Conservation (phyloP, 345 rosid species). For the Lumnitzera racemosa region DNA sequence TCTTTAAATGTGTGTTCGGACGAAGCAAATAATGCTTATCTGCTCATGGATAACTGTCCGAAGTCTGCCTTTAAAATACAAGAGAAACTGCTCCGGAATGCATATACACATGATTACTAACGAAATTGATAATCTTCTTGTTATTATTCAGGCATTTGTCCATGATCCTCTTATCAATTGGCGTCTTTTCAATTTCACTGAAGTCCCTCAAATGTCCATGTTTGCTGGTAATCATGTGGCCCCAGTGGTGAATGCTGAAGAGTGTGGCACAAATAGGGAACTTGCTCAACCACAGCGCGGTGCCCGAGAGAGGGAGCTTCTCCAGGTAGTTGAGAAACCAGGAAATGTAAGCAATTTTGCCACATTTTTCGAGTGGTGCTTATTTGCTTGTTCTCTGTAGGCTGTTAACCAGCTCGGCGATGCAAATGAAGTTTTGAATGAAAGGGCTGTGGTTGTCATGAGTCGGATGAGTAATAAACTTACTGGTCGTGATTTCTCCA, state of each 20-base stretch:
- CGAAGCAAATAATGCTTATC: too few relatives aligned
- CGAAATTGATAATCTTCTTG: slow-evolving; percentile 8
- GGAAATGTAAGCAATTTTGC: not conserved
- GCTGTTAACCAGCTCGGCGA: slow-evolving; percentile 97
- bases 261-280: slow-evolving; percentile 49
- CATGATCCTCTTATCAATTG: slow-evolving; percentile 98
- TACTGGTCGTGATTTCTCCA: slow-evolving; percentile 87
- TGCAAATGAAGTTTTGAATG: slow-evolving; percentile 92
- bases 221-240: slow-evolving; percentile 44
- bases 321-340: slow-evolving; percentile 51
- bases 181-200: slow-evolving; percentile 97
- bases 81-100: not conserved
- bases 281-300: slow-evolving; percentile 89
- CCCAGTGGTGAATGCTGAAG: slow-evolving; percentile 56
- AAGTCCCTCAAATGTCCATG: slow-evolving; percentile 87
- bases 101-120: not conserved
- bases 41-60: too few relatives aligned
- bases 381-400: slow-evolving; percentile 23
- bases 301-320: slow-evolving; percentile 88
- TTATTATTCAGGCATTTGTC: slow-evolving; percentile 73
- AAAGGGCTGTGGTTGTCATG: slow-evolving; percentile 93
- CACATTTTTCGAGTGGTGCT: slow-evolving; percentile 6
- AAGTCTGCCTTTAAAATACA: too few relatives aligned
- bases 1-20: too few relatives aligned
- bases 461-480: slow-evolving; percentile 89